Conservation (phyloP, 1,139 yeast genomes). For the Lodderomyces orthopsilosis region DNA sequence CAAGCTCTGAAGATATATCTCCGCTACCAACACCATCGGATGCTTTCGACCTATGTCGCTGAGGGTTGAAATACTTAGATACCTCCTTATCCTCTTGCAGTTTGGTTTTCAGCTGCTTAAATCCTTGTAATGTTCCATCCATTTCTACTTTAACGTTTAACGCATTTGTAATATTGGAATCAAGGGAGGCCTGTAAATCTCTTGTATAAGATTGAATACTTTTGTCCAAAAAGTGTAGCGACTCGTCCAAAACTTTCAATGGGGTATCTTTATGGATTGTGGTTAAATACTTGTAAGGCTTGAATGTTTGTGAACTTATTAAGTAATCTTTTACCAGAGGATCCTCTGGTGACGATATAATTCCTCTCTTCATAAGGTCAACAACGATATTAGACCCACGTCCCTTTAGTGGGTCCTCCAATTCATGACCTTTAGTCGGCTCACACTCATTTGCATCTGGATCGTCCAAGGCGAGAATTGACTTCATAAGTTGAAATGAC, state of each 20-base stretch:
- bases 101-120: conserved; percentile 34
- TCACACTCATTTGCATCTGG: background rate
- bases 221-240: conserved; percentile 57
- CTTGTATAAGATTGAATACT: conserved; percentile 64
- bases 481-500: conserved; percentile 28
- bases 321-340: conserved; percentile 53
- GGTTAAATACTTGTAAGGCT: conserved; percentile 65
- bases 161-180: conserved; percentile 70
- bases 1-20: conserved; percentile 30
- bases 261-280: conserved; percentile 71
- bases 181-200: conserved; percentile 64
- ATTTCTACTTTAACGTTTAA: conserved; percentile 68
- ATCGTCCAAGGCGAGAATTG: conserved; percentile 20
- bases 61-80: conserved; percentile 40
- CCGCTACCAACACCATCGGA: conserved; percentile 10
- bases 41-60: conserved; percentile 18
- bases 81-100: conserved; percentile 38
- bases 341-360: conserved; percentile 38
- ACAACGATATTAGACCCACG: conserved; percentile 43
- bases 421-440: conserved; percentile 15
- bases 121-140: conserved; percentile 35
- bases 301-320: conserved; percentile 70
- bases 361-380: conserved; percentile 37
- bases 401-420: conserved; percentile 57
- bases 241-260: conserved; percentile 52